Evolutionary conservation across 139 green algal genomes (phyloP).

Genomic region (Tetradesmus obliquus): DNA sequence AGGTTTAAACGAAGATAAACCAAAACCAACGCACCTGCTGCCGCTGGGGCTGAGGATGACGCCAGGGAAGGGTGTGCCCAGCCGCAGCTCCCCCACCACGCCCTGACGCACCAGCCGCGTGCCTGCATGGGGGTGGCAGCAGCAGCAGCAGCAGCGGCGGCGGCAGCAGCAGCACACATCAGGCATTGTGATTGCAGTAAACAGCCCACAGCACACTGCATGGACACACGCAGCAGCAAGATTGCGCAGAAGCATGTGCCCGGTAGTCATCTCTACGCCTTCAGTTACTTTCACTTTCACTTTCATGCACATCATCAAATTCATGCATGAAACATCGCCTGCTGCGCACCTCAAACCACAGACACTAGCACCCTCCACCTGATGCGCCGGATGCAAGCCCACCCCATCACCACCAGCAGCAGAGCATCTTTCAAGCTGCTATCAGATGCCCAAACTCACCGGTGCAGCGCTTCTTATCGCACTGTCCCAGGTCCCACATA

Average conservation of each 20-base stretch:
- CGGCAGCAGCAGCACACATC: neutral
- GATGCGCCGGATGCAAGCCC: neutral
- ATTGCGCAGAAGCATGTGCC: too few species aligned
- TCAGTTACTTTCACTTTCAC: too few species aligned
- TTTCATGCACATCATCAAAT: too few species aligned
- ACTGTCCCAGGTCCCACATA: conserved; percentile 96
- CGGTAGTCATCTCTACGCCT: too few species aligned
- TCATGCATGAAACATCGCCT: too few species aligned
- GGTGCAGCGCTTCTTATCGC: conserved; percentile 89
- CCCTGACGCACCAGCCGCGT: conserved; percentile 75
- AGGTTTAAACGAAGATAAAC: too few species aligned
- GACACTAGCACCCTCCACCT: too few species aligned
- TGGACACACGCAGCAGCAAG: too few species aligned
- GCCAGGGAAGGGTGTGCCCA: conserved; percentile 85
- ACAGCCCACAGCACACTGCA: too few species aligned
- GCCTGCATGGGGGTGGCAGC: conserved; percentile 30
- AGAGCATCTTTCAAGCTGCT: neutral
- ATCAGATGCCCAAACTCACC: neutral
- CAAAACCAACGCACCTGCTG: conserved; percentile 10
- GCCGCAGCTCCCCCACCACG: conserved; percentile 81
- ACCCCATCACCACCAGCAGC: neutral
- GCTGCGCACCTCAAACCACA: too few species aligned
- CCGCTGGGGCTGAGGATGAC: conserved; percentile 87
- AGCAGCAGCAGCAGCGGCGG: too few species aligned
- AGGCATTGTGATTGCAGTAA: too few species aligned